A percentile compares a stretch with the other conserved stretches of the same genome.
Conservation (phyloP, 2,329 filamentous ascomycete species). For the Penicillium sp. region DNA sequence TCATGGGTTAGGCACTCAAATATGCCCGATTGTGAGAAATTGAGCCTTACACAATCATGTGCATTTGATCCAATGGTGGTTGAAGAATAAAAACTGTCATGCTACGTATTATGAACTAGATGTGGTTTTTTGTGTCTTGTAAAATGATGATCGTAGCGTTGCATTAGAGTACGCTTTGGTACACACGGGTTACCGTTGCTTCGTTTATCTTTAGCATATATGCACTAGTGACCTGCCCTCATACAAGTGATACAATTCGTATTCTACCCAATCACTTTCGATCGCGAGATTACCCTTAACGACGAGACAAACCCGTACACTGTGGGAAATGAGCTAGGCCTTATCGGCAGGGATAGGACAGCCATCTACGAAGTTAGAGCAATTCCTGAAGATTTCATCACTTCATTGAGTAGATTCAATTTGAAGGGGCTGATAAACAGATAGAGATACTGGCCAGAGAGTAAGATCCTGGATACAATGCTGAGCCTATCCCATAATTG, state of each 20-base stretch:
- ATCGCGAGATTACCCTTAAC: no score
- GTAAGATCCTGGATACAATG: neutral
- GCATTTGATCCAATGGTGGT: neutral
- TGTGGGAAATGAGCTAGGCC: no score
- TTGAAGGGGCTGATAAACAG: neutral
- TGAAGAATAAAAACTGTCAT: neutral
- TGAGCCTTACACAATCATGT: neutral
- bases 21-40: slow-evolving; percentile 11
- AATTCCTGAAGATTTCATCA: neutral
- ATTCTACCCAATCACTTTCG: no score
- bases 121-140: neutral
- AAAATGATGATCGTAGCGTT: neutral
- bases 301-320: no score
- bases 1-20: slow-evolving; percentile 15
- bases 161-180: no score
- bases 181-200: no score
- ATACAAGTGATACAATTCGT: no score
- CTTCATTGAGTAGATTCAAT: neutral
- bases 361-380: no score
- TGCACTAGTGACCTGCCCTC: no score
- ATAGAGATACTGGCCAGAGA: neutral
- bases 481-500: slow-evolving; percentile 23
- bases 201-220: no score
- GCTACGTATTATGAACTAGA: neutral
- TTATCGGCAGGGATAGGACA: no score